These are phyloP conservation scores for Neocatenulostroma microsporum DNA, from an alignment of 2,329 filamentous ascomycete species.

Conservation along the genomic window DNA sequence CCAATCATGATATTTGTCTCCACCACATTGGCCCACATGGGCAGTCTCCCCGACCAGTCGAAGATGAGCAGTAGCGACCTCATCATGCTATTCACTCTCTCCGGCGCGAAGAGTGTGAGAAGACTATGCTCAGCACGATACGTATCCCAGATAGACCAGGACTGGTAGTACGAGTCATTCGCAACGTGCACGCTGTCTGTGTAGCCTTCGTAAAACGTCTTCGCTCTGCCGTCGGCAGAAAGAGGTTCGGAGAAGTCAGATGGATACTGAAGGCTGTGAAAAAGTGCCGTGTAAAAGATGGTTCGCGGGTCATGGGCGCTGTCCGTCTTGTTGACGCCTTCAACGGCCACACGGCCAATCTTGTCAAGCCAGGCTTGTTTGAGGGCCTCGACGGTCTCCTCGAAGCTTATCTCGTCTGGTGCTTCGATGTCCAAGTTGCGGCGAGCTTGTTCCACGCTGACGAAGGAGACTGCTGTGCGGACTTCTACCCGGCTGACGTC, in stretches of 20 bases:
- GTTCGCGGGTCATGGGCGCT: constrained; percentile 36
- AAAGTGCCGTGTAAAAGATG: constrained; percentile 42
- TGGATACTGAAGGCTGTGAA: constrained; percentile 43
- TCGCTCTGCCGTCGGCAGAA: constrained; percentile 14
- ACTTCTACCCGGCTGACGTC: constrained; percentile 33
- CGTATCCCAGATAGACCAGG: constrained; percentile 46
- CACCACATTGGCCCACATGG: constrained; percentile 44
- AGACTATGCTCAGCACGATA: constrained; percentile 43
- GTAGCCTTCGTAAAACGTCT: constrained; percentile 41
- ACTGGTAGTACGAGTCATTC: constrained; percentile 44
- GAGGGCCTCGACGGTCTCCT: constrained; percentile 33
- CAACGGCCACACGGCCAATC: constrained; percentile 36
- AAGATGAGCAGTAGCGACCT: constrained; percentile 40
- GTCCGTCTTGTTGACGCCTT: constrained; percentile 37
- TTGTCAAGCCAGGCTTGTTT: constrained; percentile 42
- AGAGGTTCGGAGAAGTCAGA: constrained; percentile 42
- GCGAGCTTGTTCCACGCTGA: constrained; percentile 42
- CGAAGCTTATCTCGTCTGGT: constrained; percentile 31
- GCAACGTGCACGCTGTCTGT: constrained; percentile 37
- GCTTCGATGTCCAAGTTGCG: constrained; percentile 40
- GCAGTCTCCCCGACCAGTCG: constrained; percentile 40
- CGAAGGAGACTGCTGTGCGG: constrained; percentile 42
- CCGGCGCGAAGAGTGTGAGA: constrained; percentile 40
- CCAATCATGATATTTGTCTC: no score
- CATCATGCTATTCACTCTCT: constrained; percentile 44